Conservation (phyloP, 2,329 filamentous ascomycete species). For the Ophiocordyceps sinensis region DNA sequence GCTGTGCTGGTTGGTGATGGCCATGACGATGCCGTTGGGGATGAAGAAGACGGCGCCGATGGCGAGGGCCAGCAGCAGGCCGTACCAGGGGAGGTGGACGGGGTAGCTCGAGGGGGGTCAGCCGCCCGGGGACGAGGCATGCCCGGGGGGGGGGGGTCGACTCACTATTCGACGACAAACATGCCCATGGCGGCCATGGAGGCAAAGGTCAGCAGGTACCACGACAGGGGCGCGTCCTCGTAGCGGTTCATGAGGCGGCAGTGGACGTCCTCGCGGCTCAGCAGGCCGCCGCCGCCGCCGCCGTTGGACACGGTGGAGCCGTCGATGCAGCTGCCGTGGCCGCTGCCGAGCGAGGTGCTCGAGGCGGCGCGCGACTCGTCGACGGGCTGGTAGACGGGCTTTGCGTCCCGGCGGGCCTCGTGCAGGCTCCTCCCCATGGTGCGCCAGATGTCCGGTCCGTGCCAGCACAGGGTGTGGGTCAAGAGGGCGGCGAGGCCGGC, state of each 20-base stretch:
- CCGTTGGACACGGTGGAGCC: constrained; percentile 22
- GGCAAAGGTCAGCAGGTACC: constrained; percentile 66
- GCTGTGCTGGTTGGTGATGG: constrained; percentile 79
- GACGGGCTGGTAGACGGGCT: constrained; percentile 39
- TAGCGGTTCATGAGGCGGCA: constrained; percentile 74
- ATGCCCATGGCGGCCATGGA: constrained; percentile 68
- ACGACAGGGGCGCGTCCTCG: constrained; percentile 64
- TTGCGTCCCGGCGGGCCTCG: constrained; percentile 40
- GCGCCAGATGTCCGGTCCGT: constrained; percentile 66
- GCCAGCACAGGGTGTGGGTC: constrained; percentile 73
- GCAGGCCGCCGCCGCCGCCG: constrained; percentile 39
- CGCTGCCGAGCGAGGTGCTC: constrained; percentile 7
- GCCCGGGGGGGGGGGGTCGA: constrained; percentile 6
- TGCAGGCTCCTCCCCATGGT: constrained; percentile 59
- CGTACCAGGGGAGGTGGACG: constrained; percentile 75
- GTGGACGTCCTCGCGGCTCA: constrained; percentile 68
- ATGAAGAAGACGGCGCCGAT: constrained; percentile 77
- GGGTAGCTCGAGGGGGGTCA: constrained; percentile 42
- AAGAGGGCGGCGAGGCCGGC: constrained; percentile 66
- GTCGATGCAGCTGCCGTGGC: constrained; percentile 11
- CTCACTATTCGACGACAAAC: constrained; percentile 72
- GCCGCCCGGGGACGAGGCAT: too few species aligned
- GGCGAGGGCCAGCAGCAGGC: constrained; percentile 60
- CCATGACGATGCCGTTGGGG: constrained; percentile 85
- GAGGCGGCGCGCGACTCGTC: constrained; percentile 12